A percentile compares a stretch with the other conserved stretches of the same genome.
Evolutionary conservation across 2,329 filamentous ascomycete species (phyloP).

Genomic region (Ceratocystis diversiconidia): DNA sequence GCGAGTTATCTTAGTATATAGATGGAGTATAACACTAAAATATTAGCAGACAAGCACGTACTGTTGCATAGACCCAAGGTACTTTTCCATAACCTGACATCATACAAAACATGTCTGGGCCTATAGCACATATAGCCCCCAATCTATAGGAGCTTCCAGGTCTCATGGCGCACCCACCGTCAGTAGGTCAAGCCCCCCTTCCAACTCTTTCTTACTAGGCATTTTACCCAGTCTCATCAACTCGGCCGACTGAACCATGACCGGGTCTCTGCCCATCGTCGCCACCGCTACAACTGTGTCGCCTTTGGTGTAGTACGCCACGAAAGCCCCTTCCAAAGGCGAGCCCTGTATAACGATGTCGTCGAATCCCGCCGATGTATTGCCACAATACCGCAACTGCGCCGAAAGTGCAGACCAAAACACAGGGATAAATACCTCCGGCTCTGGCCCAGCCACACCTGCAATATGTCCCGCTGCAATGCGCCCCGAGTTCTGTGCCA

Average conservation of each 20-base stretch:
- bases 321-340: slow-evolving; percentile 64
- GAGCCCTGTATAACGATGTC: slow-evolving; percentile 69
- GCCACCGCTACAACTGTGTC: slow-evolving; percentile 82
- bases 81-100: neutral
- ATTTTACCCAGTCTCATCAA: slow-evolving; percentile 73
- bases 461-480: slow-evolving; percentile 65
- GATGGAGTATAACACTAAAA: too few relatives aligned
- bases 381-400: slow-evolving; percentile 87
- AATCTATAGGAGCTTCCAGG: neutral
- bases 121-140: too few relatives aligned
- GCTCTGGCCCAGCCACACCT: slow-evolving; percentile 43
- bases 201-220: slow-evolving; percentile 64
- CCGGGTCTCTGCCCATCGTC: slow-evolving; percentile 79
- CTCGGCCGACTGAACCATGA: slow-evolving; percentile 69
- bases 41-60: too few relatives aligned
- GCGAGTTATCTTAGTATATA: neutral
- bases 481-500: slow-evolving; percentile 84
- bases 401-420: slow-evolving; percentile 92
- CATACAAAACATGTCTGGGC: neutral
- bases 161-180: slow-evolving; percentile 18
- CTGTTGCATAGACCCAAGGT: too few relatives aligned
- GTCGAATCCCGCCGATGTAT: slow-evolving; percentile 68
- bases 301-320: slow-evolving; percentile 76
- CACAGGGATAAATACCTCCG: slow-evolving; percentile 62
- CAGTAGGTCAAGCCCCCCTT: slow-evolving; percentile 44